Conservation (phyloP, 345 rosid species). For the Euphorbia lathyris region DNA sequence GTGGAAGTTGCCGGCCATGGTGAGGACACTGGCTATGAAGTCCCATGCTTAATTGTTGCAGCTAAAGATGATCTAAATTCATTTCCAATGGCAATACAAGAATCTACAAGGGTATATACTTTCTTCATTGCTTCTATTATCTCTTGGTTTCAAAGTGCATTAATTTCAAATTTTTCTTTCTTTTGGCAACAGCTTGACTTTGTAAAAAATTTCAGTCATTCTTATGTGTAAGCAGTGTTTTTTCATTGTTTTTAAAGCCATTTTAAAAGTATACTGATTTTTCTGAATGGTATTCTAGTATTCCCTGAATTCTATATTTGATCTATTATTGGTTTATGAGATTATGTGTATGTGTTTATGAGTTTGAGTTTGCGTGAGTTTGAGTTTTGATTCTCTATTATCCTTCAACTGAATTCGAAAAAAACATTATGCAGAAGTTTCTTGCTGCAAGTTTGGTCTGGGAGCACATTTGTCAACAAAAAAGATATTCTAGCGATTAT, state of each 20-base stretch:
- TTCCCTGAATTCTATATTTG: neutral
- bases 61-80: constrained; percentile 95
- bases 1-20: constrained; percentile 89
- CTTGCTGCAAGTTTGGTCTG: too few relatives aligned
- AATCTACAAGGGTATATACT: constrained; percentile 77
- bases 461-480: too few relatives aligned
- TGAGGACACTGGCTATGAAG: constrained; percentile 87
- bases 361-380: too few relatives aligned
- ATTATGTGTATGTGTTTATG: too few relatives aligned
- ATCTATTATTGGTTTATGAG: too few relatives aligned
- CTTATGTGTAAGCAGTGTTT: neutral
- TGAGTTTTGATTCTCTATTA: too few relatives aligned
- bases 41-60: constrained; percentile 92
- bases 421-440: constrained; percentile 21
- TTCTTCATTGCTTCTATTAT: neutral
- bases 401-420: constrained; percentile 25
- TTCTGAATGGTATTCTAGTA: neutral
- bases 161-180: neutral
- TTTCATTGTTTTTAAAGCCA: neutral
- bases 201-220: neutral
- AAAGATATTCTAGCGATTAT: too few relatives aligned
- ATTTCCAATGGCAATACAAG: constrained; percentile 88
- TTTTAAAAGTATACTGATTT: neutral
- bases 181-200: constrained; percentile 1
- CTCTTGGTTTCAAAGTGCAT: neutral